A percentile compares a stretch with the other conserved stretches of the same genome.
Evolutionary conservation across 345 rosid genomes (phyloP).

Genomic region (Gossypium raimondii): DNA sequence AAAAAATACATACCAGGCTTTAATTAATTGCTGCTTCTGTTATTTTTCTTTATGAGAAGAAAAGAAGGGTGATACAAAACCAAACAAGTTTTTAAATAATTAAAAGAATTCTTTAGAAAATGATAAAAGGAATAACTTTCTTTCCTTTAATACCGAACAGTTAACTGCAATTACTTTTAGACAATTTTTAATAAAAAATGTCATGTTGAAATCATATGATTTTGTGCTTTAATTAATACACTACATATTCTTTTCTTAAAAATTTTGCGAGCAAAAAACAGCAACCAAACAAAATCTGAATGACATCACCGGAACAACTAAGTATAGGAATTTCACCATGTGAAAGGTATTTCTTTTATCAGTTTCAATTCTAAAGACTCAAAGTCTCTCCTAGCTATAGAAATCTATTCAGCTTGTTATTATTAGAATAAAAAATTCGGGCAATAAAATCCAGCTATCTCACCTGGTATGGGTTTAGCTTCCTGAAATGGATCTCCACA

Average conservation of each 20-base stretch:
- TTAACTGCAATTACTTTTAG: conserved; percentile 5
- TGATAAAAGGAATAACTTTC: not conserved
- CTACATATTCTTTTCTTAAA: not conserved
- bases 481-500: conserved; percentile 57
- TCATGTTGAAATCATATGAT: not conserved
- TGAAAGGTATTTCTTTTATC: conserved; percentile 8
- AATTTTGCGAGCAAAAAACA: not conserved
- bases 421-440: not conserved
- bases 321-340: not conserved
- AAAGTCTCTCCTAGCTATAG: not conserved
- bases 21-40: no score
- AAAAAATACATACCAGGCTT: no score
- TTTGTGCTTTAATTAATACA: not conserved
- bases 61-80: not conserved
- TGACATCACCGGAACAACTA: not conserved
- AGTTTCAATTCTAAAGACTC: not conserved
- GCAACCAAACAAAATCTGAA: not conserved
- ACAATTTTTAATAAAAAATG: not conserved
- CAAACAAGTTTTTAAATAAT: not conserved
- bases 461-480: conserved; percentile 79
- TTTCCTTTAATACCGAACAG: not conserved
- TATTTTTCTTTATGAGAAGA: no score
- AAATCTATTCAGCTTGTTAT: not conserved
- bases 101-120: not conserved
- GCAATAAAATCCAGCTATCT: conserved; percentile 17